phyloP scores from a whole-genome alignment of 2,329 filamentous ascomycete genomes.

The Fusarium avenaceum region DNA sequence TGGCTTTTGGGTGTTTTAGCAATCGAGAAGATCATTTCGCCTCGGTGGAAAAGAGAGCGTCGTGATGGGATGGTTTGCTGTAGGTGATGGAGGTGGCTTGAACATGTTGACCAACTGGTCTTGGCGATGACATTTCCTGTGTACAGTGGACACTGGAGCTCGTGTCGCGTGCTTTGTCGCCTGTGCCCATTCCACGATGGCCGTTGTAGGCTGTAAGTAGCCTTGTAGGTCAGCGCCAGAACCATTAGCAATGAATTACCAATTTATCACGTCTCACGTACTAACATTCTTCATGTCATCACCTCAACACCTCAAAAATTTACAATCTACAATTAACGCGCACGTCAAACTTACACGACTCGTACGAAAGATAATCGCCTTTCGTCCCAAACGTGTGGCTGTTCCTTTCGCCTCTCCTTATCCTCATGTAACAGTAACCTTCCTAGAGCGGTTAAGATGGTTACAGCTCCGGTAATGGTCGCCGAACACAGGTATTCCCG shows the following conservation, averaged over 20 bases:
- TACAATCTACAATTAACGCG: background rate
- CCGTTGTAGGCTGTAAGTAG: background rate
- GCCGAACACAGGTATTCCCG: background rate
- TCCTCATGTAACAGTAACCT: slow-evolving; percentile 41
- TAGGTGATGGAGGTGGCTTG: slow-evolving; percentile 4
- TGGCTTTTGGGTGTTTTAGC: background rate
- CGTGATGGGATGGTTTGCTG: background rate
- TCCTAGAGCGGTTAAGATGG: slow-evolving; percentile 27
- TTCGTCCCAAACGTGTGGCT: no score
- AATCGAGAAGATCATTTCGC: background rate
- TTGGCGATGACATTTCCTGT: slow-evolving; percentile 10
- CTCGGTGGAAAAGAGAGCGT: background rate
- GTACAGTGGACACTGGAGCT: background rate
- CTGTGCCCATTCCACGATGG: background rate
- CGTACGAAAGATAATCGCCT: background rate
- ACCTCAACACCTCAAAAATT: background rate
- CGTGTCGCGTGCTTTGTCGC: background rate
- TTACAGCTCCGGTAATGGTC: slow-evolving; percentile 20
- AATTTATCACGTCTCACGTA: background rate
- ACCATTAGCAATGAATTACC: background rate
- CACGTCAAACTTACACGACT: background rate
- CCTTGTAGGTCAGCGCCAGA: background rate
- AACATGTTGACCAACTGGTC: slow-evolving; percentile 1
- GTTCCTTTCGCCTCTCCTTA: background rate
- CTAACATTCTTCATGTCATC: background rate